A percentile compares a stretch with the other conserved stretches of the same genome.
These are phyloP conservation scores for Mollisiaceae sp. DNA, from an alignment of 2,329 filamentous ascomycete species.

Conservation along the genomic window DNA sequence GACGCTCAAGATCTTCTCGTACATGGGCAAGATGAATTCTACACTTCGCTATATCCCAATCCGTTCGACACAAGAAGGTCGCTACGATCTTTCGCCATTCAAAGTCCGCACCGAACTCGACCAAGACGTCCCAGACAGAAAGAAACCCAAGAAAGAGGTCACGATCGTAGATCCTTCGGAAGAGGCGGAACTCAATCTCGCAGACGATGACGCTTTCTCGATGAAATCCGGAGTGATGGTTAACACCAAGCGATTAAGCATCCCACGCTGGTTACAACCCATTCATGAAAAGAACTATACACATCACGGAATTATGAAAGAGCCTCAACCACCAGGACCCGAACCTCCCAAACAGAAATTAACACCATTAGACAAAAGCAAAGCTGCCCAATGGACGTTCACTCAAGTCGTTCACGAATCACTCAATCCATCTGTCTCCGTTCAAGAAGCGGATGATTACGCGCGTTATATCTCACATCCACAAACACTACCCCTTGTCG, in stretches of 20 bases:
- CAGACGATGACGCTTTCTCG: slow-evolving; percentile 52
- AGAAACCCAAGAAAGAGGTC: slow-evolving; percentile 69
- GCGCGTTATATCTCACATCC: slow-evolving; percentile 87
- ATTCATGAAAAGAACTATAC: slow-evolving; percentile 43
- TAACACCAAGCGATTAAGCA: slow-evolving; percentile 54
- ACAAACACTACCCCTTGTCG: slow-evolving; percentile 82
- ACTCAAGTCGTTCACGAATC: slow-evolving; percentile 85
- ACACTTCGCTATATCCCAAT: slow-evolving; percentile 83
- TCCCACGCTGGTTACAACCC: slow-evolving; percentile 66
- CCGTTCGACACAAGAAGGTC: slow-evolving; percentile 72
- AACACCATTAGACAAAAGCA: slow-evolving; percentile 74
- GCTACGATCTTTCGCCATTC: slow-evolving; percentile 88
- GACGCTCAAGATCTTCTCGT: slow-evolving; percentile 90
- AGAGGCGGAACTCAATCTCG: slow-evolving; percentile 40
- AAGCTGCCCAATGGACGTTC: slow-evolving; percentile 86
- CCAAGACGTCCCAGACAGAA: slow-evolving; percentile 64
- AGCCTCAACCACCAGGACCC: slow-evolving; percentile 39
- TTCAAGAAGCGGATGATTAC: slow-evolving; percentile 83
- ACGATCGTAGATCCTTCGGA: slow-evolving; percentile 68
- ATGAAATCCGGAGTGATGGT: slow-evolving; percentile 47
- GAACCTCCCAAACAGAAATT: slow-evolving; percentile 54
- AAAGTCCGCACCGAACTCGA: slow-evolving; percentile 72
- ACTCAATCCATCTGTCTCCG: slow-evolving; percentile 80
- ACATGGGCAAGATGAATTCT: slow-evolving; percentile 77
- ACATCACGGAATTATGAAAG: slow-evolving; percentile 63